Evolutionary conservation across 352 stramenopile species (phyloP).

Genomic region (Phytophthora quininea): DNA sequence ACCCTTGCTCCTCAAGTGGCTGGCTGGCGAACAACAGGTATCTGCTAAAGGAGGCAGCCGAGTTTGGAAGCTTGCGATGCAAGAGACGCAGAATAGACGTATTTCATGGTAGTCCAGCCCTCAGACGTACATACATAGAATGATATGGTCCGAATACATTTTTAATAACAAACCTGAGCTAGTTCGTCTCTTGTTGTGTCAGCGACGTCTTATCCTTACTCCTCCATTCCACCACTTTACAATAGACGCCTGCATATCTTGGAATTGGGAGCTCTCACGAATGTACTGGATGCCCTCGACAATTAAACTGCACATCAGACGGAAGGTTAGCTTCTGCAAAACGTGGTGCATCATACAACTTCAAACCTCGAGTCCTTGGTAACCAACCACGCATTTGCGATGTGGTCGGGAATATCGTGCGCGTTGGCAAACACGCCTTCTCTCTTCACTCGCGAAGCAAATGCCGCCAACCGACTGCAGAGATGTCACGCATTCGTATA

Average conservation of each 20-base stretch:
- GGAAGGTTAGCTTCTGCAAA: constrained; percentile 10
- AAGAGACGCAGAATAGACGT: constrained; percentile 49
- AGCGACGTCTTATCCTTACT: constrained; percentile 7
- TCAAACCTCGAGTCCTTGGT: constrained; percentile 62
- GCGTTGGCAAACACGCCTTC: constrained; percentile 56
- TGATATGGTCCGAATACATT: constrained; percentile 46
- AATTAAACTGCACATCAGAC: constrained; percentile 41
- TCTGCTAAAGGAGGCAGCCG: constrained; percentile 1
- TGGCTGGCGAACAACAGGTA: constrained; percentile 17
- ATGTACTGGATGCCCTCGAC: constrained; percentile 63
- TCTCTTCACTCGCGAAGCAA: constrained; percentile 53
- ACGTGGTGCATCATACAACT: background rate
- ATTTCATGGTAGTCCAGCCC: constrained; percentile 41
- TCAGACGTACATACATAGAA: constrained; percentile 44
- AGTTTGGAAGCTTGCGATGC: constrained; percentile 34
- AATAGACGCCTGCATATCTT: constrained; percentile 49
- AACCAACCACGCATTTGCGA: constrained; percentile 56
- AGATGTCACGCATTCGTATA: background rate
- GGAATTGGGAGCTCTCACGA: constrained; percentile 55
- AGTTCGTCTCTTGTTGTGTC: constrained; percentile 2
- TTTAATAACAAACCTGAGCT: constrained; percentile 21
- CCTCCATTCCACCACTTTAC: constrained; percentile 49
- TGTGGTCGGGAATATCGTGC: constrained; percentile 66
- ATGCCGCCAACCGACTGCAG: constrained; percentile 42
- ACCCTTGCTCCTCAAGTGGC: constrained; percentile 21